phyloP scores from a whole-genome alignment of 768 basidiomycete species.

The Psilocybe sp. region DNA sequence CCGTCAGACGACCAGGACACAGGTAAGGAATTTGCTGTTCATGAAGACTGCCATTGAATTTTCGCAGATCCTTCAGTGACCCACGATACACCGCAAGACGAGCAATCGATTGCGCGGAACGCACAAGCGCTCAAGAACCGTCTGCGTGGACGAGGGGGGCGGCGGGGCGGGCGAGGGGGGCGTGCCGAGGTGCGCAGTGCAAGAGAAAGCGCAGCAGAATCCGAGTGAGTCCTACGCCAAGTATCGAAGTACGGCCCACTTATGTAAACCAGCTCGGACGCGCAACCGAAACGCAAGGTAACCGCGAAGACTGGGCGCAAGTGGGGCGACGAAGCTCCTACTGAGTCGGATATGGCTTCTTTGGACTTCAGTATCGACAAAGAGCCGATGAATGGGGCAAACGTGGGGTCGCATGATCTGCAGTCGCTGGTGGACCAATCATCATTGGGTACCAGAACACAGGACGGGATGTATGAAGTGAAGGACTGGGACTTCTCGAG shows the following conservation, averaged over 20 bases:
- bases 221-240: slow-evolving; percentile 56
- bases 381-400: slow-evolving; percentile 29
- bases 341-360: slow-evolving; percentile 88
- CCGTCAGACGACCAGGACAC: slow-evolving; percentile 63
- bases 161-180: slow-evolving; percentile 53
- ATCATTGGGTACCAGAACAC: slow-evolving; percentile 74
- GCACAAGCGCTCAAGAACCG: slow-evolving; percentile 87
- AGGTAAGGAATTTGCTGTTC: slow-evolving; percentile 28
- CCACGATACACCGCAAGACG: slow-evolving; percentile 58
- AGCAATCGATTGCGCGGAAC: slow-evolving; percentile 89
- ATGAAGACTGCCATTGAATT: slow-evolving; percentile 29
- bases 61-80: slow-evolving; percentile 40
- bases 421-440: slow-evolving; percentile 63
- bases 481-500: slow-evolving; percentile 79
- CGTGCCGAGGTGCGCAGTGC: slow-evolving; percentile 49
- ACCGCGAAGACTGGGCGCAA: slow-evolving; percentile 80
- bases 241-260: slow-evolving; percentile 1
- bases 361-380: slow-evolving; percentile 83
- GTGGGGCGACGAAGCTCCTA: slow-evolving; percentile 84
- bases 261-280: slow-evolving; percentile 51
- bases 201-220: slow-evolving; percentile 58
- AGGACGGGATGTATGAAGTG: slow-evolving; percentile 64
- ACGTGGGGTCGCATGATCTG: slow-evolving; percentile 44
- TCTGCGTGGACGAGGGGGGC: slow-evolving; percentile 70
- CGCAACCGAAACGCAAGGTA: slow-evolving; percentile 55